Base-by-base conservation (phyloP, 129 eudicot species). In the Centrapalus pauciflorus region DNA sequence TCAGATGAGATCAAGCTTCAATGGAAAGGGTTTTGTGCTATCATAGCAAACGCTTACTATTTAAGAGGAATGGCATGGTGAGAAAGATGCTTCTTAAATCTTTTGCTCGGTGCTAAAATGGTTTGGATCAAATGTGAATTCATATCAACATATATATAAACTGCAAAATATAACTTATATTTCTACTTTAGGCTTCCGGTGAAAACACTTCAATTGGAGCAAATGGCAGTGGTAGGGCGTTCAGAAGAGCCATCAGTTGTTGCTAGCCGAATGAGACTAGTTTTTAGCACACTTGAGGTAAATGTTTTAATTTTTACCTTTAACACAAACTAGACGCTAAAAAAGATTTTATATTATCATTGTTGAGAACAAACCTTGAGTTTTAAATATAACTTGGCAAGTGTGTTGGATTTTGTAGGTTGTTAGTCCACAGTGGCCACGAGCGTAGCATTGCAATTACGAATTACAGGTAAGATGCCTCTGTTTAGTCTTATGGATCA, bases 371-470 rank as follows among this genome's bases (percentile, higher is more conserved):
- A 14, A 13, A n/a, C 10, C 20, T 14, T 14, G 27, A 20, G 4
- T 17, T 68, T 68, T 40, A 65, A 28, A 17, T 23, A 58, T 52
- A 69, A 46, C 56, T 17, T 71, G 61, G 35, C 14, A 19, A 23
- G 17, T 48, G 35, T 74, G 66, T 24, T 58, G 65, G 40, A 27
- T 16, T 50, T 41, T 82, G 81, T 80, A 89, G 99, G 97, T 94
- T 55, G 99, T 94, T 76, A 86, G 99, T 80, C 99, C 97, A 54
- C 99, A 94, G 45, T 94, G 97, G 97, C 99, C 99, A 2, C 80
- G 49, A 62, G 90, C 75, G 67, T 86, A 82, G 86, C 45, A 23
- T 17, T 60, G 32, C 7, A 38, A 35, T 40, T 21, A 28, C 20
- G 28, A 38, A 35, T 40, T 21, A 28, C 20, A 21, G 40, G 14